Evolutionary conservation across 2,329 filamentous ascomycete genomes (phyloP).

Genomic region (Diplodia mutila): DNA sequence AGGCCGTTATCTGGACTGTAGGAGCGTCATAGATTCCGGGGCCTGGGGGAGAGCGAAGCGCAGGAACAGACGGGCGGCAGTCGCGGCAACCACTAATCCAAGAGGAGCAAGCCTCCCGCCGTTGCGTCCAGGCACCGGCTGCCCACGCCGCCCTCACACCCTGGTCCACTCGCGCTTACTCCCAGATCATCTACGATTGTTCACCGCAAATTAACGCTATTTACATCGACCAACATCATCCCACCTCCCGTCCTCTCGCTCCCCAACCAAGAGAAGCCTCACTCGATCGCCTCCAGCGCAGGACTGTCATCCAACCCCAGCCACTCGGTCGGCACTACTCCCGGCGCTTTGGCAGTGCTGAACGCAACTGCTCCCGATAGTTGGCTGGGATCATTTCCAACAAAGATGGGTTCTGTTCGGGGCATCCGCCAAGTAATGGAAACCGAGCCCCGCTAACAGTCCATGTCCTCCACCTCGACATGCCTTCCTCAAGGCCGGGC

Average conservation of each 20-base stretch:
- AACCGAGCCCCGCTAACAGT: not conserved
- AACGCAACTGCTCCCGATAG: not conserved
- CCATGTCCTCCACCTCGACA: not conserved
- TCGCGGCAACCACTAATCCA: not conserved
- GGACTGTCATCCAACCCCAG: not conserved
- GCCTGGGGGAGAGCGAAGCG: not conserved
- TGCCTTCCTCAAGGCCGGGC: not conserved
- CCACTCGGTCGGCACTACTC: not conserved
- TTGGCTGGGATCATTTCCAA: not conserved
- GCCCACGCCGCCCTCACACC: not conserved
- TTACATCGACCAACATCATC: not conserved
- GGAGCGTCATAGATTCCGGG: not conserved
- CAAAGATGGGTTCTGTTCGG: not conserved
- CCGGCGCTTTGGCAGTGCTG: not conserved
- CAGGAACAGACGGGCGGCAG: not conserved
- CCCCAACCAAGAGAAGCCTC: not conserved
- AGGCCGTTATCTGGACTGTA: not conserved
- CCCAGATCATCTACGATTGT: no score
- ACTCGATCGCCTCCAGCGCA: not conserved
- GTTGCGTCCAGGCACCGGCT: not conserved
- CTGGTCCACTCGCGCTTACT: no score
- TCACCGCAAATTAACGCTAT: no score
- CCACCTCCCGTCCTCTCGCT: not conserved
- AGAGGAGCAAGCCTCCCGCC: not conserved
- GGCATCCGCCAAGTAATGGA: not conserved